Evolutionary conservation across 306 rosid genomes (phyloP).

Genomic region (Delonix regia): DNA sequence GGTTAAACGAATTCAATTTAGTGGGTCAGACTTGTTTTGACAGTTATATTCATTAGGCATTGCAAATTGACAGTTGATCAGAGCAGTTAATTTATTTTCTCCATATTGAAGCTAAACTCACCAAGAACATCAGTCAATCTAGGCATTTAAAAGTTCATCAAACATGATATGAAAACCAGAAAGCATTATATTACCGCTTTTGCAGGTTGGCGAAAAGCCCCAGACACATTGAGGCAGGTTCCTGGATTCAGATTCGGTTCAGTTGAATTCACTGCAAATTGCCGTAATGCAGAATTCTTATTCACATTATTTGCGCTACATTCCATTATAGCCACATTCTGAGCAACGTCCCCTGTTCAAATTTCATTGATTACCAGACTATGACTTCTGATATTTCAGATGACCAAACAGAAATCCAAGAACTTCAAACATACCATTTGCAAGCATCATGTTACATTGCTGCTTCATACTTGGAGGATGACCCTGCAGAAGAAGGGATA

Average conservation of each 20-base stretch:
- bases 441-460: slow-evolving; percentile 30
- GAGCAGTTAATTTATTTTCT: slow-evolving; percentile 3
- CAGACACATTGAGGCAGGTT: slow-evolving; percentile 24
- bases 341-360: slow-evolving; percentile 32
- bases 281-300: slow-evolving; percentile 28
- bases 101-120: slow-evolving; percentile 3
- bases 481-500: slow-evolving; percentile 41
- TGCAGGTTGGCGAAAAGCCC: slow-evolving; percentile 8
- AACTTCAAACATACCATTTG: slow-evolving; percentile 46
- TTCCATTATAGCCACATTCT: slow-evolving; percentile 25
- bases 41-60: slow-evolving; percentile 27
- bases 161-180: slow-evolving; percentile 2
- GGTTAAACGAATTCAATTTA: too few species aligned
- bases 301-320: slow-evolving; percentile 21
- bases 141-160: background rate
- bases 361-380: slow-evolving; percentile 33
- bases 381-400: slow-evolving; percentile 22
- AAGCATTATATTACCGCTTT: slow-evolving; percentile 38
- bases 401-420: slow-evolving; percentile 27
- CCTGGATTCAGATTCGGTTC: slow-evolving; percentile 33
- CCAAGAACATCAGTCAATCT: background rate
- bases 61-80: background rate
- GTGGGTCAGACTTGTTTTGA: too few species aligned
- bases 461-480: slow-evolving; percentile 34
- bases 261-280: slow-evolving; percentile 37